Percentiles rank a stretch among this genome's conserved stretches.
Conservation (phyloP, 2,329 filamentous ascomycete species). For the Diaporthe eres region DNA sequence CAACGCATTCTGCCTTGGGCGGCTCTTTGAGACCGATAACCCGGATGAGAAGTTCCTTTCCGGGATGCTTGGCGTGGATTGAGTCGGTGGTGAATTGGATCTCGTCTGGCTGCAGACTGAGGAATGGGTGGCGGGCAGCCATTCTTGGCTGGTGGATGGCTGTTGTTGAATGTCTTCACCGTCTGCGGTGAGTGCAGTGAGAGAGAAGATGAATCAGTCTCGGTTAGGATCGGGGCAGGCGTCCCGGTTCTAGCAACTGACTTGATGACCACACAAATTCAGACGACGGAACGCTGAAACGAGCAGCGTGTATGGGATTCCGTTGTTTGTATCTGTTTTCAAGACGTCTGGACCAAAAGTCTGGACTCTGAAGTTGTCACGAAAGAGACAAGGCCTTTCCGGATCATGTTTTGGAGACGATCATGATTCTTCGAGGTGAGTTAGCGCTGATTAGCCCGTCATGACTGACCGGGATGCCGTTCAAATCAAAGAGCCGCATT, state of each 20-base stretch:
- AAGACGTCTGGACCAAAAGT: not conserved
- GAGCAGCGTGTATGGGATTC: not conserved
- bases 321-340: not conserved
- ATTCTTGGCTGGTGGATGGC: not conserved
- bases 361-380: not conserved
- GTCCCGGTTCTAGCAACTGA: not conserved
- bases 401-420: not conserved
- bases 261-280: not conserved
- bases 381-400: not conserved
- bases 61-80: slow-evolving; percentile 25
- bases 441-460: not conserved
- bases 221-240: not conserved
- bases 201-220: not conserved
- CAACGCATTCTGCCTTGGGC: slow-evolving; percentile 10
- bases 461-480: slow-evolving; percentile 2
- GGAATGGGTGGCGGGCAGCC: slow-evolving; percentile 26
- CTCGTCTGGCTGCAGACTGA: slow-evolving; percentile 39
- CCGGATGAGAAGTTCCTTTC: slow-evolving; percentile 24
- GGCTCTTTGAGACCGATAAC: slow-evolving; percentile 38
- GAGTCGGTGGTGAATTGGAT: slow-evolving; percentile 27
- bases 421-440: not conserved
- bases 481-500: slow-evolving; percentile 12
- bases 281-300: not conserved
- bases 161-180: not conserved
- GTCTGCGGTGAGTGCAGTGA: not conserved